Percentiles rank a stretch among this genome's conserved stretches.
These are phyloP conservation scores for Dactylellina sp. DNA, from an alignment of 2,329 filamentous ascomycete species.

Conservation along the genomic window DNA sequence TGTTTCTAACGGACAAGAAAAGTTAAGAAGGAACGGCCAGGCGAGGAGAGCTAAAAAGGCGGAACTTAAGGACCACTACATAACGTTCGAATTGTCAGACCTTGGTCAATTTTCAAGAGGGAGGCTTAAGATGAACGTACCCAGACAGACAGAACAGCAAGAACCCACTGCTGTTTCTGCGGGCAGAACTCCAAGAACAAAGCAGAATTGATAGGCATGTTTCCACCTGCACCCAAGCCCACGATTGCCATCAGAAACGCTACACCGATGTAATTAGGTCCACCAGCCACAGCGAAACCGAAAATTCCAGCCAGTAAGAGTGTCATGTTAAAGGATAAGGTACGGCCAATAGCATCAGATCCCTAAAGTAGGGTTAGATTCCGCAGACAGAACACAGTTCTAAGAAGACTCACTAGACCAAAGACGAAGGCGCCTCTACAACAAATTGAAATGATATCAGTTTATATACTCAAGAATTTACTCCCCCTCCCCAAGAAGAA, in stretches of 20 bases:
- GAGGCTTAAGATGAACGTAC: constrained; percentile 16
- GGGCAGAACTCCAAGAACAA: constrained; percentile 74
- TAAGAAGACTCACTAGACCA: constrained; percentile 27
- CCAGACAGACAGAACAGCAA: constrained; percentile 67
- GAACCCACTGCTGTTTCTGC: constrained; percentile 70
- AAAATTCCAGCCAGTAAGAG: constrained; percentile 79
- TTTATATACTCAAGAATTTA: not conserved
- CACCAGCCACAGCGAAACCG: constrained; percentile 75
- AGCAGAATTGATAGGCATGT: constrained; percentile 65
- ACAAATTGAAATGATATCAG: not conserved
- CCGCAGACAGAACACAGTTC: not conserved
- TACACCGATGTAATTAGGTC: constrained; percentile 77
- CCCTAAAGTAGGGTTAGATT: constrained; percentile 73
- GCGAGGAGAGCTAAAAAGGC: constrained; percentile 75
- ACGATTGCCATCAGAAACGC: constrained; percentile 75
- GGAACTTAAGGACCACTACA: constrained; percentile 86
- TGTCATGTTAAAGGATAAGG: constrained; percentile 81
- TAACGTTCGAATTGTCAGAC: constrained; percentile 63
- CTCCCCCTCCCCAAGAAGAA: constrained; percentile 61
- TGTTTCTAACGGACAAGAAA: constrained; percentile 62
- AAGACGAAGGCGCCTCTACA: constrained; percentile 49
- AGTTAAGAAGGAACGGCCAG: constrained; percentile 67
- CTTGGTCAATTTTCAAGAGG: constrained; percentile 61
- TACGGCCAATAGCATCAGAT: constrained; percentile 80
- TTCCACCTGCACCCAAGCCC: constrained; percentile 80